A percentile compares a stretch with the other conserved stretches of the same genome.
Conservation (phyloP, 345 rosid genomes). For the Trapa bicornis region DNA sequence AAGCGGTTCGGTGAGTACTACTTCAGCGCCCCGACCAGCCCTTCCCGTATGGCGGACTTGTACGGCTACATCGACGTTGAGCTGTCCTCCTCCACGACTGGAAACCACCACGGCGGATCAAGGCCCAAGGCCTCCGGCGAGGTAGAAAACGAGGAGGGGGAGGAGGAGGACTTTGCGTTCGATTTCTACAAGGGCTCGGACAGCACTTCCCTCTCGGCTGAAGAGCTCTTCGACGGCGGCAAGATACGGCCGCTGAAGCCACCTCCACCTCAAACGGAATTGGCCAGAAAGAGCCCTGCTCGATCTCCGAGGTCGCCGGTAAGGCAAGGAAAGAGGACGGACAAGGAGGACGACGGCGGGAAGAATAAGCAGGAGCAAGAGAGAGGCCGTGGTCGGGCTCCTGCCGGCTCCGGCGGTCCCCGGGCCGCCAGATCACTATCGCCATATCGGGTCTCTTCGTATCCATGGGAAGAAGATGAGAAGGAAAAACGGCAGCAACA, state of each 20-base stretch:
- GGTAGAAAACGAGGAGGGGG: neutral
- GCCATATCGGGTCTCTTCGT: conserved; percentile 57
- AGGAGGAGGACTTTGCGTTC: conserved; percentile 42
- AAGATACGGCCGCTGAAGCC: conserved; percentile 59
- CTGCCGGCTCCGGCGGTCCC: conserved; percentile 21
- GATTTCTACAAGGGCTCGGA: conserved; percentile 23
- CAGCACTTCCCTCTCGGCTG: conserved; percentile 39
- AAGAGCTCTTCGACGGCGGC: conserved; percentile 67
- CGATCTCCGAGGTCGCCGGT: conserved; percentile 27
- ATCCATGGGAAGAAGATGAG: conserved; percentile 74
- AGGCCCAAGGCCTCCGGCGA: no score
- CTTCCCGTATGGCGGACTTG: conserved; percentile 43
- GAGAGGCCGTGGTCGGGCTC: conserved; percentile 11
- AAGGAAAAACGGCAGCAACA: neutral
- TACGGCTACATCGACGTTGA: conserved; percentile 29
- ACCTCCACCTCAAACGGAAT: conserved; percentile 46
- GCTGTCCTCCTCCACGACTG: conserved; percentile 9
- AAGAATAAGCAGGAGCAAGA: conserved; percentile 10
- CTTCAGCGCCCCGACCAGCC: conserved; percentile 71
- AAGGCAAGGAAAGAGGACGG: neutral
- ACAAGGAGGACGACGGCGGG: conserved; percentile 18
- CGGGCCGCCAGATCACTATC: conserved; percentile 61
- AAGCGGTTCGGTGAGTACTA: conserved; percentile 37
- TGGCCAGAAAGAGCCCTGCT: conserved; percentile 29
- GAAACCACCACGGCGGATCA: neutral